These are phyloP conservation scores for Teratosphaeria zuluensis DNA, from an alignment of 2,329 filamentous ascomycete species.

Conservation along the genomic window DNA sequence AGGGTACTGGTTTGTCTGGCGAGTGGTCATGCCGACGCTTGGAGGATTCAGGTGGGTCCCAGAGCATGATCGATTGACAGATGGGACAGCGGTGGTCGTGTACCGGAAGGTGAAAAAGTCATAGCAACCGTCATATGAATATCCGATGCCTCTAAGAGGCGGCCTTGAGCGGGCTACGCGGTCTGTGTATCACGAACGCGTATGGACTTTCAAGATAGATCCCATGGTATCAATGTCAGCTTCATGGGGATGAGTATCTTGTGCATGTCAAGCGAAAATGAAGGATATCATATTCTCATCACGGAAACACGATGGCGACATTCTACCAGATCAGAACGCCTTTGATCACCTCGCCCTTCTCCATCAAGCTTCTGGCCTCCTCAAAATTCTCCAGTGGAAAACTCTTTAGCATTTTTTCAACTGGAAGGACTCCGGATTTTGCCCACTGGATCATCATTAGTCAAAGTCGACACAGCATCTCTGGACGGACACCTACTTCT, in stretches of 20 bases:
- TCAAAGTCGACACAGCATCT: neutral
- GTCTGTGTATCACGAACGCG: too few species aligned
- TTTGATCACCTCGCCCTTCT: neutral
- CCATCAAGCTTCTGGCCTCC: neutral
- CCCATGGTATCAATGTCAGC: too few species aligned
- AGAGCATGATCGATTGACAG: neutral
- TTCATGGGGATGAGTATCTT: too few species aligned
- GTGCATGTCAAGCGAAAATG: too few species aligned
- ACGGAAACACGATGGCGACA: neutral
- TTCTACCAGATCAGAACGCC: neutral
- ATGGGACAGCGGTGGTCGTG: neutral
- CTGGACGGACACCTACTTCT: neutral
- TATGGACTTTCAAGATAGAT: too few species aligned
- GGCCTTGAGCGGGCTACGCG: too few species aligned
- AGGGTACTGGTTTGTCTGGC: conserved; percentile 45
- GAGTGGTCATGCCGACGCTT: conserved; percentile 37
- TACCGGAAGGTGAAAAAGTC: neutral
- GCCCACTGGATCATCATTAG: neutral
- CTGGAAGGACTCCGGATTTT: neutral
- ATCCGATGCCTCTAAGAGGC: neutral
- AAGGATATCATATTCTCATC: too few species aligned
- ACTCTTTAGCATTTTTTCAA: neutral
- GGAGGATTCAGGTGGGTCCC: conserved; percentile 18
- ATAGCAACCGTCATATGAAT: neutral
- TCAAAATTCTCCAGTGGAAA: neutral